A percentile compares a stretch with the other conserved stretches of the same genome.
These are phyloP conservation scores for Sporothrix globosa DNA, from an alignment of 2,329 filamentous ascomycete genomes.

Conservation along the genomic window DNA sequence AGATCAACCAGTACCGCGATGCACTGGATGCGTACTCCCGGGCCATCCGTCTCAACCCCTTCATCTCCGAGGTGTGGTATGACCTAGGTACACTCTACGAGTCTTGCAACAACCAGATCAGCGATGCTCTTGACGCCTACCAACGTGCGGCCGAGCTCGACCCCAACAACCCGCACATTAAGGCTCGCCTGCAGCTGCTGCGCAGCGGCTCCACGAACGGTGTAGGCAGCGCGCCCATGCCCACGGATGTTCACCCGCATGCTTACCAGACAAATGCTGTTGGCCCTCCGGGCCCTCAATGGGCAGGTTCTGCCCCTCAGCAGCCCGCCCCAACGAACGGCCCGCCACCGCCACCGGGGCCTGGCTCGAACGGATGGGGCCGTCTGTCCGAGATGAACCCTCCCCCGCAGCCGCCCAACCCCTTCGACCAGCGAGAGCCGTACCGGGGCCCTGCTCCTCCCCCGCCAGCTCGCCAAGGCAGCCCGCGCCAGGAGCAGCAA, in stretches of 20 bases:
- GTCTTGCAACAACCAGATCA: conserved; percentile 98
- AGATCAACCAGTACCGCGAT: conserved; percentile 99
- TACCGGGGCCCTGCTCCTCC: conserved; percentile 63
- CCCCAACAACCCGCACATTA: conserved; percentile 91
- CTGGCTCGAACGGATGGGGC: conserved; percentile 60
- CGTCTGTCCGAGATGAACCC: conserved; percentile 79
- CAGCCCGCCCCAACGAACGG: conserved; percentile 48
- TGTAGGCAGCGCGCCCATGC: conserved; percentile 76
- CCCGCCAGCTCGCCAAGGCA: conserved; percentile 71
- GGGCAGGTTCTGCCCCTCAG: conserved; percentile 71
- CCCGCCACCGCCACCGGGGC: conserved; percentile 63
- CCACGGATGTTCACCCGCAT: conserved; percentile 94
- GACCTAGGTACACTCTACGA: conserved; percentile 97
- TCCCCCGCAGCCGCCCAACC: conserved; percentile 75
- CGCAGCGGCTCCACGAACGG: conserved; percentile 78
- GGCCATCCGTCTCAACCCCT: conserved; percentile 93
- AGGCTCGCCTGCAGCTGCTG: conserved; percentile 86
- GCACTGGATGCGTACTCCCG: conserved; percentile 96
- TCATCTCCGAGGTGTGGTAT: conserved; percentile 99
- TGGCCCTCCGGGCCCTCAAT: conserved; percentile 83
- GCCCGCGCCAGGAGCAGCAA: conserved; percentile 67
- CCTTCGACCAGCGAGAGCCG: conserved; percentile 76
- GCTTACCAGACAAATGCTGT: conserved; percentile 86
- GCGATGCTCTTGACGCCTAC: conserved; percentile 93
- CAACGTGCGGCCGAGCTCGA: conserved; percentile 93